These are phyloP conservation scores for Penicillium sp. DNA, from an alignment of 2,329 filamentous ascomycete species.

Conservation along the genomic window DNA sequence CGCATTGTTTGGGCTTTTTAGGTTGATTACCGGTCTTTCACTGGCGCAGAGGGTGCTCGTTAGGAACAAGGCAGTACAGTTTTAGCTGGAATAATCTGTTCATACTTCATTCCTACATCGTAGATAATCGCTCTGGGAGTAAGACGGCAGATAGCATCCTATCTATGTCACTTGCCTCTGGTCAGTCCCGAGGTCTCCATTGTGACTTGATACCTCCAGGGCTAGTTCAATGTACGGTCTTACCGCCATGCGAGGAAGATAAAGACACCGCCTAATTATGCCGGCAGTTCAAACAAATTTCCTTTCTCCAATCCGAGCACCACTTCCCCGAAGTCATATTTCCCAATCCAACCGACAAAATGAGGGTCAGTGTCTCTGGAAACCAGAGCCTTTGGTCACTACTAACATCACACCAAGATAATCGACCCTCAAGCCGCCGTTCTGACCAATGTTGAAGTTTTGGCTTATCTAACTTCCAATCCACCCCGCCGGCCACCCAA, in stretches of 20 bases:
- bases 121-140: background rate
- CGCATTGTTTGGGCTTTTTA: conserved; percentile 27
- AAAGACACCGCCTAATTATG: conserved; percentile 18
- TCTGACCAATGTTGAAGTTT: conserved; percentile 48
- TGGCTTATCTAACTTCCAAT: conserved; percentile 43
- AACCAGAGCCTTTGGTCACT: background rate
- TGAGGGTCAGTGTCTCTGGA: conserved; percentile 24
- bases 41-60: conserved; percentile 33
- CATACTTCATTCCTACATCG: conserved; percentile 16
- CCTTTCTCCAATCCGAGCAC: conserved; percentile 7
- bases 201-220: too few species aligned
- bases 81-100: conserved; percentile 31
- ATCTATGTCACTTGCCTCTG: too few species aligned
- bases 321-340: conserved; percentile 2
- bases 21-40: conserved; percentile 33
- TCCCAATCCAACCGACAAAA: conserved; percentile 16
- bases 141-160: background rate
- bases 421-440: conserved; percentile 49
- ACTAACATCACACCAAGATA: conserved; percentile 31
- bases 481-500: conserved; percentile 45
- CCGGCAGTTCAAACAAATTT: conserved; percentile 30
- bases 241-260: conserved; percentile 1
- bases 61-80: conserved; percentile 36
- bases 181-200: too few species aligned
- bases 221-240: background rate